Percentiles rank a stretch among this genome's conserved stretches.
Conservation (phyloP, 805 yeast species). For the Lipomyces kockii region DNA sequence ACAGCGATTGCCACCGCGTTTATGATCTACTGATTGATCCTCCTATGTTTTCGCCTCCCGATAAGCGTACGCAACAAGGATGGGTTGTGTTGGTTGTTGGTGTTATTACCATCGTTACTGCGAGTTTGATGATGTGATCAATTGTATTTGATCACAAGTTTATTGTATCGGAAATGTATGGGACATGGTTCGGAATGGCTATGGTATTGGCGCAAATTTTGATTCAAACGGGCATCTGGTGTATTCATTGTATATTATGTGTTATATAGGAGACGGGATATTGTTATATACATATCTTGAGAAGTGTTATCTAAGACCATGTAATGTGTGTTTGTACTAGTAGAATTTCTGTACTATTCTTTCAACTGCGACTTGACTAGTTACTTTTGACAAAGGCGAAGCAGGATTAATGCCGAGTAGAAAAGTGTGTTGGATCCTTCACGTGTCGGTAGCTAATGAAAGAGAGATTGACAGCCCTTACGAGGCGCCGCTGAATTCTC, state of each 20-base stretch:
- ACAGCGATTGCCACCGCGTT: background rate
- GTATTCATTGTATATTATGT: background rate
- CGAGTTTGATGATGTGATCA: slow-evolving; percentile 37
- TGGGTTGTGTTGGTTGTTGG: slow-evolving; percentile 30
- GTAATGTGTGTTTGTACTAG: background rate
- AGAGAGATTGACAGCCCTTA: no score
- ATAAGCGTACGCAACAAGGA: slow-evolving; percentile 31
- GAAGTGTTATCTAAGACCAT: background rate
- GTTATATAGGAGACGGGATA: background rate
- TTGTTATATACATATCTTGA: background rate
- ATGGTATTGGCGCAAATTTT: background rate
- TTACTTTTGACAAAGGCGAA: no score
- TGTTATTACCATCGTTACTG: slow-evolving; percentile 30
- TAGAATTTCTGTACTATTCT: background rate
- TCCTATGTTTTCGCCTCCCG: slow-evolving; percentile 36
- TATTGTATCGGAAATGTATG: background rate
- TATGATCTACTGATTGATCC: slow-evolving; percentile 27
- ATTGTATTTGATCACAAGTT: background rate
- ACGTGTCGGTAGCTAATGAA: no score
- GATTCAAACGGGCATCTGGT: background rate
- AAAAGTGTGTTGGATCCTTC: no score
- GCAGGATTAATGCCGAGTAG: no score
- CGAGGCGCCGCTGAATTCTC: no score
- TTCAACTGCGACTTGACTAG: no score
- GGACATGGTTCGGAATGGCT: background rate